A percentile compares a stretch with the other conserved stretches of the same genome.
Conservation (phyloP, 2,329 filamentous ascomycete species). For the Talaromyces sp. region DNA sequence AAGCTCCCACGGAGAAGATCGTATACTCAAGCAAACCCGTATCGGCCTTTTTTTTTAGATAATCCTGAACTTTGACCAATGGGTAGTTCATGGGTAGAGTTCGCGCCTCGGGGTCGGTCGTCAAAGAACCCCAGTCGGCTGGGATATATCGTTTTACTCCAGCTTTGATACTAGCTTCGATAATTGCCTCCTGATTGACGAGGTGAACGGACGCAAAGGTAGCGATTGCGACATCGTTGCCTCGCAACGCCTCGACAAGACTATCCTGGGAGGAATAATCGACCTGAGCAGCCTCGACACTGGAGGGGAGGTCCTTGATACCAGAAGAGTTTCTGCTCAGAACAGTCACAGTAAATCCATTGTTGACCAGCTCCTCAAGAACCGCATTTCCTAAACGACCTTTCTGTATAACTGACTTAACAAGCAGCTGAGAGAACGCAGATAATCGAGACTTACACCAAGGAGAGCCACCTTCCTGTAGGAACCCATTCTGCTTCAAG, state of each 20-base stretch:
- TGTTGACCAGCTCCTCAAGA: not conserved
- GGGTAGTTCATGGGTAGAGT: not conserved
- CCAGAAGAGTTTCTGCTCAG: not conserved
- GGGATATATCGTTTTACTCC: not conserved
- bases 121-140: not conserved
- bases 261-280: constrained; percentile 1
- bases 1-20: too few species aligned
- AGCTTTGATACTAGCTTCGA: not conserved
- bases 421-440: too few species aligned
- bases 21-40: too few species aligned
- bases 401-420: not conserved
- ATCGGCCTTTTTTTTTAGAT: too few species aligned
- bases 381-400: not conserved
- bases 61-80: too few species aligned
- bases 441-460: too few species aligned
- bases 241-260: not conserved
- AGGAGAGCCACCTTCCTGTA: too few species aligned
- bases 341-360: not conserved
- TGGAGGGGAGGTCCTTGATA: not conserved
- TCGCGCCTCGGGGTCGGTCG: not conserved
- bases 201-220: not conserved
- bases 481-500: too few species aligned
- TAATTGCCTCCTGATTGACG: not conserved
- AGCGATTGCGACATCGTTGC: not conserved
- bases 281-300: not conserved